Conservation (phyloP, 2,329 filamentous ascomycete species). For the Phaeosphaeriaceae sp. region DNA sequence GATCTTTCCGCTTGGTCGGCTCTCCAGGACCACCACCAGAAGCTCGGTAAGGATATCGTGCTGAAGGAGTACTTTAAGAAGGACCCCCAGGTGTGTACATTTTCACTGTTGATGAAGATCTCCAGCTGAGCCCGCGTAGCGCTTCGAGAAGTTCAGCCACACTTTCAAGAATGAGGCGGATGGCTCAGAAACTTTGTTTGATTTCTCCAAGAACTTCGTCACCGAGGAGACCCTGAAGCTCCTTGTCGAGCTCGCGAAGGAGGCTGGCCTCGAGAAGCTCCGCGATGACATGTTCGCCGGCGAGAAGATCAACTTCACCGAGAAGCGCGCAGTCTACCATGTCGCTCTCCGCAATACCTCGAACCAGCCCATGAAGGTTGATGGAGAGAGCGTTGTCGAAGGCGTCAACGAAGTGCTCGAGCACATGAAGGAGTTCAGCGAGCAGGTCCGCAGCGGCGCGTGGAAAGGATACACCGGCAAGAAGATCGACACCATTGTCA, state of each 20-base stretch:
- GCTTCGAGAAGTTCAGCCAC: slow-evolving; percentile 89
- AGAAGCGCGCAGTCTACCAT: slow-evolving; percentile 95
- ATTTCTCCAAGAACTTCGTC: slow-evolving; percentile 99
- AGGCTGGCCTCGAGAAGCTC: slow-evolving; percentile 90
- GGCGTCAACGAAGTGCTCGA: slow-evolving; percentile 90
- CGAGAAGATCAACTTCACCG: slow-evolving; percentile 99
- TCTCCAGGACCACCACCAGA: slow-evolving; percentile 89
- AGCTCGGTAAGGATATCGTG: slow-evolving; percentile 85
- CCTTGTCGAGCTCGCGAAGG: slow-evolving; percentile 87
- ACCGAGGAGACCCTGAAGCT: slow-evolving; percentile 89
- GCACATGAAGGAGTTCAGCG: slow-evolving; percentile 98
- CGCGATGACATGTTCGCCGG: slow-evolving; percentile 97
- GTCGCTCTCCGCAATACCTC: slow-evolving; percentile 88
- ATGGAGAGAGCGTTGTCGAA: slow-evolving; percentile 92
- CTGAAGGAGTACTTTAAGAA: slow-evolving; percentile 92
- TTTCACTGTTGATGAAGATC: neutral
- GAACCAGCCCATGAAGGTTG: slow-evolving; percentile 81
- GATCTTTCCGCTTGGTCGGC: slow-evolving; percentile 86
- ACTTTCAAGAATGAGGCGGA: slow-evolving; percentile 82
- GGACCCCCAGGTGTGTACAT: slow-evolving; percentile 64
- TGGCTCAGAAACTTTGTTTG: slow-evolving; percentile 87
- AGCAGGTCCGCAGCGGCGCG: slow-evolving; percentile 89
- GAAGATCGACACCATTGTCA: slow-evolving; percentile 95
- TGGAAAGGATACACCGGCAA: slow-evolving; percentile 99
- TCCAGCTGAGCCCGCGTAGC: slow-evolving; percentile 53